Base-by-base conservation (phyloP, 176 grass and related monocot genomes). In the Hordeum marinum region DNA sequence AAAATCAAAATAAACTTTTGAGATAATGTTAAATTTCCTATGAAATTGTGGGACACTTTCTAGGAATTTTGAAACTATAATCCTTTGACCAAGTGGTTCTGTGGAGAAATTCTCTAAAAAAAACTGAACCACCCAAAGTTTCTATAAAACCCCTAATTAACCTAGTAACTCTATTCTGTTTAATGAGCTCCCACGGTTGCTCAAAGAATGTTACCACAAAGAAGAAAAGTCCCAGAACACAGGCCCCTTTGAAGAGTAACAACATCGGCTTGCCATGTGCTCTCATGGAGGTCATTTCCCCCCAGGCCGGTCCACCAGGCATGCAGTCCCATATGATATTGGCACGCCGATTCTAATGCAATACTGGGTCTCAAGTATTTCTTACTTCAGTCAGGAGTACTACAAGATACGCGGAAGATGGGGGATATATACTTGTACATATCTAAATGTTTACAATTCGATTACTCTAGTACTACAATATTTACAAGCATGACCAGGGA, bases 401-500 rank as follows among this genome's bases (percentile, higher is more conserved):
- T 29, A 29, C 15, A 27, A 46, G 21, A 72, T 11, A 45, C 43
- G 69, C 13, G 12, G 39, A 72, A 27, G 6, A 45, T 39, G 20
- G 18, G 25, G 23, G 3, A 17, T 17, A 17, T 46, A 42, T 48
- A 72, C 41, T 25, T 11, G 39, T 42, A 73, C 40, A 46, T 46
- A 37, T 68, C 68, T 68, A 36, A 35, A 21, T 70, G 67, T 36
- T 70, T 11, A 70, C 20, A 23, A 70, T 41, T 41, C 1, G 21
- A 23, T 8, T 42, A 70, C 36, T 27, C 70, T 46, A 29, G 29
- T 29, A 29, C 29, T 29, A 46, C 39, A 65, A 55, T 77, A 83
- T 83, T 24, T 88, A 79, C 65, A 85, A 81, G 59, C 48, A 68
- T n/a, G 29, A 42, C 14, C 71, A 17, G 8, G 60, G 13, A 40